Percentiles rank a stretch among this genome's conserved stretches.
phyloP scores from a whole-genome alignment of 306 rosid species.

The Rosa rugosa region DNA sequence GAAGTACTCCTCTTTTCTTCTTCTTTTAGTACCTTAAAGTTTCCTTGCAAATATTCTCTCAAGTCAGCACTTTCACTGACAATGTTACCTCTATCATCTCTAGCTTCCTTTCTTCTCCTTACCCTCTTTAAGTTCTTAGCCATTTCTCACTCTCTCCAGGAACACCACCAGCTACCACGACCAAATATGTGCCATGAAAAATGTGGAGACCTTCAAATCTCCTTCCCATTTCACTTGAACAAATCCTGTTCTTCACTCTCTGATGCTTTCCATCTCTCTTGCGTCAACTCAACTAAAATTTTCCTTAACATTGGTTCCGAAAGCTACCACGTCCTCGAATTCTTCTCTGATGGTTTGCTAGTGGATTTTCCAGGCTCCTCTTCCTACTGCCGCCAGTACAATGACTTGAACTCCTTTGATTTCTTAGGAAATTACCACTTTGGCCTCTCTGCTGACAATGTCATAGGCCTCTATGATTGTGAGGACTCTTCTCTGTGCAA shows the following conservation, averaged over 20 bases:
- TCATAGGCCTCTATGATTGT: slow-evolving; percentile 84
- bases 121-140: slow-evolving; percentile 34
- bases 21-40: neutral
- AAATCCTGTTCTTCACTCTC: slow-evolving; percentile 54
- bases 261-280: slow-evolving; percentile 57
- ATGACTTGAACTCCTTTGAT: slow-evolving; percentile 65
- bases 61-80: slow-evolving; percentile 22
- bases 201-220: slow-evolving; percentile 67
- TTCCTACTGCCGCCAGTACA: slow-evolving; percentile 67
- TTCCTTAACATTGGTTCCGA: slow-evolving; percentile 50
- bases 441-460: slow-evolving; percentile 70
- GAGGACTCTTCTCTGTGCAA: slow-evolving; percentile 91
- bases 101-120: slow-evolving; percentile 26
- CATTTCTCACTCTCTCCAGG: slow-evolving; percentile 38
- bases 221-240: slow-evolving; percentile 82
- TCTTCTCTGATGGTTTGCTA: slow-evolving; percentile 68
- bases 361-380: slow-evolving; percentile 68
- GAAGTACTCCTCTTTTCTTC: slow-evolving; percentile 9
- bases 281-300: slow-evolving; percentile 65
- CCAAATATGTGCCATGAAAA: slow-evolving; percentile 47
- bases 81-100: slow-evolving; percentile 38
- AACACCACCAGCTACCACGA: slow-evolving; percentile 24
- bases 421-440: slow-evolving; percentile 45
- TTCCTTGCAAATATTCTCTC: slow-evolving; percentile 21
- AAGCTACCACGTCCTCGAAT: slow-evolving; percentile 57